Conservation (phyloP, 768 basidiomycete genomes). For the Goffeauzyma gilvescens region DNA sequence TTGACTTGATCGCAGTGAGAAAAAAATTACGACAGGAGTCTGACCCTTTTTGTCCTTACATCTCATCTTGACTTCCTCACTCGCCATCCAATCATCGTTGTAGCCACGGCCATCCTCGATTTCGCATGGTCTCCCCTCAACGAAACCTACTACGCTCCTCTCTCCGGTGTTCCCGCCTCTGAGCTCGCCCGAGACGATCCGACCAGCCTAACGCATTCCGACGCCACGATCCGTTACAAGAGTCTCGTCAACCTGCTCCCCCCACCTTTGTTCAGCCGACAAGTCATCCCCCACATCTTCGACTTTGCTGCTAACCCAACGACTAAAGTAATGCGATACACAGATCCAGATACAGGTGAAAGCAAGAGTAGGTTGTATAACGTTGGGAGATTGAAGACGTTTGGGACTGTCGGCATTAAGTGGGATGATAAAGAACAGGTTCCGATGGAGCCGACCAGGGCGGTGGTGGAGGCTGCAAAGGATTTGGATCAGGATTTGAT, state of each 20-base stretch:
- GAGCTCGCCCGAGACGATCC: background rate
- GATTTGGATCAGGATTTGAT: constrained; percentile 41
- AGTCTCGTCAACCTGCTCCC: constrained; percentile 50
- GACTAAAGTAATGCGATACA: constrained; percentile 47
- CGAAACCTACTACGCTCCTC: constrained; percentile 42
- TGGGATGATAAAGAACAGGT: constrained; percentile 35
- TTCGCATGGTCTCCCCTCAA: constrained; percentile 52
- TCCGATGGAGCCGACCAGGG: constrained; percentile 33
- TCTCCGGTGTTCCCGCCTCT: constrained; percentile 34
- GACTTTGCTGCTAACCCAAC: constrained; percentile 49
- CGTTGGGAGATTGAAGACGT: background rate
- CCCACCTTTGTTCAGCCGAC: constrained; percentile 72
- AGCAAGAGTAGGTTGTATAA: constrained; percentile 36
- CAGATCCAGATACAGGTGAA: constrained; percentile 59
- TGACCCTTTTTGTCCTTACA: too few species aligned
- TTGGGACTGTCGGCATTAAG: constrained; percentile 38
- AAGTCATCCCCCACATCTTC: constrained; percentile 60
- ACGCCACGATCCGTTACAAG: constrained; percentile 33
- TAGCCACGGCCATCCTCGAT: constrained; percentile 55
- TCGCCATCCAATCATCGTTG: background rate
- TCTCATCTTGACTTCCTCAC: too few species aligned
- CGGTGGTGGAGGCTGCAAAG: constrained; percentile 46
- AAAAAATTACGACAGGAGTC: too few species aligned
- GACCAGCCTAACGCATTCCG: background rate
- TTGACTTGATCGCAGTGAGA: too few species aligned